Evolutionary conservation across 129 eudicot species (phyloP), one percentile per base, ranked within the genome.

Genomic region (Gnaphalium uliginosum): DNA sequence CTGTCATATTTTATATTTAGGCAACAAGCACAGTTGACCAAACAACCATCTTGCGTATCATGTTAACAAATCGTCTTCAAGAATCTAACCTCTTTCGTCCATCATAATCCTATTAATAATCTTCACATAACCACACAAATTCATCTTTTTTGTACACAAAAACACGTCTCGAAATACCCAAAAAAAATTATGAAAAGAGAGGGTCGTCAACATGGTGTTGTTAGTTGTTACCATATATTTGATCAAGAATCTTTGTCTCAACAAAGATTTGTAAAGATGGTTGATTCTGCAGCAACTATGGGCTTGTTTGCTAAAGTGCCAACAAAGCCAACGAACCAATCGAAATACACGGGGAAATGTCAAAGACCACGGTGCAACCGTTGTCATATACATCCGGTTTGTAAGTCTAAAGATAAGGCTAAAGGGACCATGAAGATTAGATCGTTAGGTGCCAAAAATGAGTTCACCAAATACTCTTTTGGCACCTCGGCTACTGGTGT

Each of bases 321-420:
- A 0, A 23, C 77, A 23, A 85, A 88, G 79, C 97, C 97, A 29
- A 89, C 87, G 14, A 92, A 92, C 78, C 89, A 83, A 72, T 92
- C 97, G 23, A 87, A 92, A 79, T 87, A 82, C 64, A 89, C 97
- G 3, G 86, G 92, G 14, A 89, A 78, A 70, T 89, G 92, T 50
- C 83, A 68, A 0, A 78, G 78, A 8, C 65, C 86, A 32, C 73
- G 69, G 65, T 91, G 97, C 82, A 43, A 25, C 13, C 82, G 67
- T 1, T 84, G 89, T 85, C 96, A 83, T 63, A 4, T 60, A 19
- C 79, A 73, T 57, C 96, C 92, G 6, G 86, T 76, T 65, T 66
- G 82, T 13, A 92, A 89, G 85, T 79, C 96, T 5, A 86, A 73
- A 80, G 78, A 69, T 56, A 91, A 91, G 78, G 71, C 60, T 13